Percentiles rank a stretch among this genome's conserved stretches.
Evolutionary conservation across 805 yeast species (phyloP).

Genomic region (Wickerhamomyces sydowiorum): DNA sequence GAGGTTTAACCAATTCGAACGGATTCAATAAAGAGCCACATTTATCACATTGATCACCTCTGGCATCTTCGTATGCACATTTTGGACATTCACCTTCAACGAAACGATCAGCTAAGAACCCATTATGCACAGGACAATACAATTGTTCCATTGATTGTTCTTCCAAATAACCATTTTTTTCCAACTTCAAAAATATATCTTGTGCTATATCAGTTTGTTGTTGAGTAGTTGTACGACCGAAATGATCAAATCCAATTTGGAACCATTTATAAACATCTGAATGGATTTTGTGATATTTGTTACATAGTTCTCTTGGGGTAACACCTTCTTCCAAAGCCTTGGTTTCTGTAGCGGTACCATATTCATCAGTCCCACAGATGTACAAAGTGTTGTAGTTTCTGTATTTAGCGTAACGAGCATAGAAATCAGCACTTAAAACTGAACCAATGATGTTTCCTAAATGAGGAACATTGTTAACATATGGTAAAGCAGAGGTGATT

Average conservation of each 20-base stretch:
- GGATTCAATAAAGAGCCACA: constrained; percentile 91
- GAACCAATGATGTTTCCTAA: constrained; percentile 96
- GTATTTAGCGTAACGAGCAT: constrained; percentile 81
- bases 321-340: constrained; percentile 93
- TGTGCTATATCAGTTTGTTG: constrained; percentile 94
- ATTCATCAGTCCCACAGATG: constrained; percentile 97
- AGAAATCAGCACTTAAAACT: constrained; percentile 91
- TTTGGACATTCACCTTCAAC: constrained; percentile 98
- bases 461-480: constrained; percentile 98
- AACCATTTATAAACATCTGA: constrained; percentile 94
- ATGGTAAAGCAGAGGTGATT: constrained; percentile 95
- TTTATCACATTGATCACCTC: constrained; percentile 99
- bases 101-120: constrained; percentile 91
- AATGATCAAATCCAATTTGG: constrained; percentile 87
- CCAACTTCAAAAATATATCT: constrained; percentile 74
- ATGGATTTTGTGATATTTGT: constrained; percentile 83
- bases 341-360: constrained; percentile 99
- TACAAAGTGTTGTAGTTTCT: constrained; percentile 83
- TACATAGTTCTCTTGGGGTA: constrained; percentile 85
- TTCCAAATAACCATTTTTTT: constrained; percentile 75
- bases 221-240: constrained; percentile 93
- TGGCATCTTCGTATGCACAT: constrained; percentile 92
- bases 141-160: constrained; percentile 86
- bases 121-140: constrained; percentile 85
- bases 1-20: constrained; percentile 87